These are phyloP conservation scores for Polyporus tsugae DNA, from an alignment of 1,284 basidiomycete genomes.

Conservation along the genomic window DNA sequence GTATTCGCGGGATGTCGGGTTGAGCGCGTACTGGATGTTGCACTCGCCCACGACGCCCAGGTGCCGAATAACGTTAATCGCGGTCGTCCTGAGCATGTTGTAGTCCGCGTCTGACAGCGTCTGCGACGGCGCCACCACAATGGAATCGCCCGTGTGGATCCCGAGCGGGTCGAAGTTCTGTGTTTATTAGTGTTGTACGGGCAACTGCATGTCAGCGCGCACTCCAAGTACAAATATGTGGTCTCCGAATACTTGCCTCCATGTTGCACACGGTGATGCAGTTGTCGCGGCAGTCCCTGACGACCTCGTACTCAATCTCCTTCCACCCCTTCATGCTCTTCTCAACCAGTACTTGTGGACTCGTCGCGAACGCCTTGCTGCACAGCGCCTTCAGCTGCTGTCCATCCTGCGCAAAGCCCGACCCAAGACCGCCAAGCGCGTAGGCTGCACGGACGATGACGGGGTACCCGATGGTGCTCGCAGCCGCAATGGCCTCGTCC, in stretches of 20 bases:
- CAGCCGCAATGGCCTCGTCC: constrained; percentile 90
- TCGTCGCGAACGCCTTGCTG: constrained; percentile 94
- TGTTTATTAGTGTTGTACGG: neutral
- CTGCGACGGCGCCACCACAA: constrained; percentile 97
- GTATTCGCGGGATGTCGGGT: constrained; percentile 94
- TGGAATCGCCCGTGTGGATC: constrained; percentile 99
- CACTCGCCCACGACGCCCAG: constrained; percentile 98
- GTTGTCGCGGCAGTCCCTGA: constrained; percentile 97
- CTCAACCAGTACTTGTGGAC: constrained; percentile 97
- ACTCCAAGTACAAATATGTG: constrained; percentile 16
- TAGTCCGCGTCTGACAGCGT: constrained; percentile 98
- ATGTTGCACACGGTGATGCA: constrained; percentile 99
- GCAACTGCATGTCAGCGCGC: constrained; percentile 5
- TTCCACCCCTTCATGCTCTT: constrained; percentile 99
- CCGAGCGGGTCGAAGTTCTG: constrained; percentile 99
- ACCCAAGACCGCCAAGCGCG: constrained; percentile 94
- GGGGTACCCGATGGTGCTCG: constrained; percentile 90
- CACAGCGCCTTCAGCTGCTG: constrained; percentile 88
- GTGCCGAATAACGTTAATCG: constrained; percentile 97
- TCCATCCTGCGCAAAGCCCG: constrained; percentile 94
- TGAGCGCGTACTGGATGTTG: constrained; percentile 99
- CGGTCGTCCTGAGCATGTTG: constrained; percentile 98
- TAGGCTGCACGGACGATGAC: constrained; percentile 98
- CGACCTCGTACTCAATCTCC: constrained; percentile 99
- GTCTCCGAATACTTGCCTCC: constrained; percentile 78